Percentiles rank a stretch among this genome's conserved stretches.
Conservation (phyloP, 2,329 filamentous ascomycete species). For the Clarireedia homoeocarpa region DNA sequence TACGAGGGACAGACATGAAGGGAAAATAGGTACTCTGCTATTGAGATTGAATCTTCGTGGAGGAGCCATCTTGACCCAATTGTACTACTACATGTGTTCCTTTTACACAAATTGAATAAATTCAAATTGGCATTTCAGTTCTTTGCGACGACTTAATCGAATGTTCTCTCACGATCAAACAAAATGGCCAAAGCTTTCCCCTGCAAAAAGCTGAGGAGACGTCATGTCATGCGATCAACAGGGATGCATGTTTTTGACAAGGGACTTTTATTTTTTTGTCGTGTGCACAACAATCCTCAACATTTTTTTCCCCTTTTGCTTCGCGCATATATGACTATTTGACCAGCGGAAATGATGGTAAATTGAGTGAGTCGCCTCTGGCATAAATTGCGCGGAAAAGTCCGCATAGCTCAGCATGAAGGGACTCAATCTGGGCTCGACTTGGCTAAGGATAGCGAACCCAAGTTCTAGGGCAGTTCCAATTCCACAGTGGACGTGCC, state of each 20-base stretch:
- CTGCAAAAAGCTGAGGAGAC: neutral
- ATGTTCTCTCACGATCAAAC: neutral
- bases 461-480: neutral
- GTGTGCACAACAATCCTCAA: neutral
- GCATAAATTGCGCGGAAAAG: neutral
- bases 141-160: neutral
- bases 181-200: constrained; percentile 7
- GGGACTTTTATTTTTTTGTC: constrained; percentile 3
- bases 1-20: neutral
- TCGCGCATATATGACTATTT: neutral
- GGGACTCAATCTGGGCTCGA: constrained; percentile 18
- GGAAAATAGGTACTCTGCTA: constrained; percentile 13
- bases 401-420: constrained; percentile 19
- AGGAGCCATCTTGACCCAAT: constrained; percentile 11
- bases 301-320: constrained; percentile 6
- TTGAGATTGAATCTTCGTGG: constrained; percentile 25
- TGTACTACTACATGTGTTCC: neutral
- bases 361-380: neutral
- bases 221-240: constrained; percentile 8
- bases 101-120: neutral
- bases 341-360: neutral
- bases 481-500: constrained; percentile 23
- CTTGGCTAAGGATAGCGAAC: neutral
- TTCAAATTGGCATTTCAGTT: neutral
- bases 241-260: constrained; percentile 5